Base-by-base conservation (phyloP, 2,329 filamentous ascomycete genomes). In the Aspergillus fumigatus region DNA sequence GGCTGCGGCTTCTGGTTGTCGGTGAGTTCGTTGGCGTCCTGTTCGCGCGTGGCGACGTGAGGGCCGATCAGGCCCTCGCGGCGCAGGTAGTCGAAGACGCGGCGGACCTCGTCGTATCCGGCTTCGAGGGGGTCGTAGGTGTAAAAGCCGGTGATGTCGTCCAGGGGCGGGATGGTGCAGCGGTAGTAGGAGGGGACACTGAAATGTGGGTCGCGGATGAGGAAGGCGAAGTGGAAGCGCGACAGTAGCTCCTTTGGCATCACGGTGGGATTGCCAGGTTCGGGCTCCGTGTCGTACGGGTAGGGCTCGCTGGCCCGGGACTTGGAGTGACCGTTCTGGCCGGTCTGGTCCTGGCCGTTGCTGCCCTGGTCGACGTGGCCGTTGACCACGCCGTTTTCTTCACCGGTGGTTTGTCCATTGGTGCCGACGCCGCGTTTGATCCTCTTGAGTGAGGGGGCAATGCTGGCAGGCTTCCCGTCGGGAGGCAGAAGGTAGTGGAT, bases 101-200 rank as follows among this genome's bases (percentile, higher is more conserved):
- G 84, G 58, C 91, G 88, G 52, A 97, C 82, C 79, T 99, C 94
- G 61, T 84, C 82, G 74, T 97, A 97, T 25, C 94, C 94, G 41
- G 92, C 90, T 77, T 97, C 94, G 54, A 82, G 85, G 41, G 91
- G 88, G 78, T 92, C 87, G 80, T 96, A 97, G 69, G 91, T 79
- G 73, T 88, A 81, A 79, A 95, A 97, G 7, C 91, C 90, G 0
- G 93, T 97, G 59, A 90, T 77, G 49, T 88, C 79, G 69, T 89
- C 86, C 55, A 97, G 82, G 0, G 94, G 94, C 14, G 94, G 92
- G 53, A 96, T 84, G 51, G 90, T 96, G 82, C 93, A 97, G 65
- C 93, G 88, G 81, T 88, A 96, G 80, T 93, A 97, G 49, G 90
- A 96, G 7, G 94, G 94, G 62, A 97, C 92, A 67, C 90, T 89